These are phyloP conservation scores for Hanseniaspora taiwanica DNA, from an alignment of 805 yeast species.

Conservation along the genomic window DNA sequence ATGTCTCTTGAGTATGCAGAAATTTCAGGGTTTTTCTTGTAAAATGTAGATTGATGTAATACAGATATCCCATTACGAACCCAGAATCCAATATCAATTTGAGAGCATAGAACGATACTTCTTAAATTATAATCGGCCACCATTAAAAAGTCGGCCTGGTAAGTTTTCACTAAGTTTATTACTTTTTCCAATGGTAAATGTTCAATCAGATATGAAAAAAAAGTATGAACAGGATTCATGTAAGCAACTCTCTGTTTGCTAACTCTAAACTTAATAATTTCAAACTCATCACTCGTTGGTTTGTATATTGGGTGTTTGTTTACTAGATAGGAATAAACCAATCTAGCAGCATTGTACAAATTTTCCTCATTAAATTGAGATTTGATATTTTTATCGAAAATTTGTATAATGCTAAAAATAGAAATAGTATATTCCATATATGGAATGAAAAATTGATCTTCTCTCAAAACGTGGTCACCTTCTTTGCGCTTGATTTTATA, in stretches of 20 bases:
- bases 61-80: conserved; percentile 54
- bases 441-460: conserved; percentile 35
- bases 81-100: conserved; percentile 57
- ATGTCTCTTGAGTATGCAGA: conserved; percentile 63
- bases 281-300: conserved; percentile 13
- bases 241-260: conserved; percentile 41
- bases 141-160: conserved; percentile 26
- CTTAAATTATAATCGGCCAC: conserved; percentile 47
- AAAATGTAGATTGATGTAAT: conserved; percentile 36
- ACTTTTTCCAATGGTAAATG: conserved; percentile 16
- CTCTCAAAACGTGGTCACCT: conserved; percentile 59
- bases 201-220: conserved; percentile 32
- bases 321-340: conserved; percentile 23
- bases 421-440: conserved; percentile 38
- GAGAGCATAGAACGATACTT: conserved; percentile 47
- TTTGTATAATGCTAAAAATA: conserved; percentile 29
- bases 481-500: conserved; percentile 42
- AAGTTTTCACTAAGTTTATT: conserved; percentile 10
- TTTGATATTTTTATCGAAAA: conserved; percentile 20
- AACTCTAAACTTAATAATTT: conserved; percentile 27
- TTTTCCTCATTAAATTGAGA: conserved; percentile 9
- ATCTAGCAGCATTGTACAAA: conserved; percentile 23
- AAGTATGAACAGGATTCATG: conserved; percentile 45
- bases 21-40: conserved; percentile 33
- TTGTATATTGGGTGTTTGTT: conserved; percentile 16